These are phyloP conservation scores for Scheffersomyces insectosa DNA, from an alignment of 1,139 yeast genomes.

Conservation along the genomic window DNA sequence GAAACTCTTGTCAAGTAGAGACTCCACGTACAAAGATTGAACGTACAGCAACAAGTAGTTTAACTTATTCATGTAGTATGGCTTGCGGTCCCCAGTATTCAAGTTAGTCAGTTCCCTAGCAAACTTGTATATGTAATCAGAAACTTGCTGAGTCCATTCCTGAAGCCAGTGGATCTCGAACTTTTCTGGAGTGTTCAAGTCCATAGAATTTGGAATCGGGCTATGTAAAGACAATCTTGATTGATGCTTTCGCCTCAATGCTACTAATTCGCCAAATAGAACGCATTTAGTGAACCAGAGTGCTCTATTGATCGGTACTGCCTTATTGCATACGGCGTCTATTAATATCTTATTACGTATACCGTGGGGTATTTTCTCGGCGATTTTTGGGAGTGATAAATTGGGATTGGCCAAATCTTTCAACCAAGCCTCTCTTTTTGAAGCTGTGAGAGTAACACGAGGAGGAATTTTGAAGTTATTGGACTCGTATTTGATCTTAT, in stretches of 20 bases:
- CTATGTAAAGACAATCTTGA: constrained; percentile 10
- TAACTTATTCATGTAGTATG: constrained; percentile 53
- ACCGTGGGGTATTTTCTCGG: constrained; percentile 91
- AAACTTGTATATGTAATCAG: constrained; percentile 57
- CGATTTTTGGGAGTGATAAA: constrained; percentile 64
- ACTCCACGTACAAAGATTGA: constrained; percentile 67
- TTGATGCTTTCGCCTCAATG: constrained; percentile 54
- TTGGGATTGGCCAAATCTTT: constrained; percentile 69
- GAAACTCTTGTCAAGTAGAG: constrained; percentile 59
- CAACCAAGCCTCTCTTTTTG: constrained; percentile 82
- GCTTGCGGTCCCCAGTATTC: constrained; percentile 30
- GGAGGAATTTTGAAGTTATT: constrained; percentile 74
- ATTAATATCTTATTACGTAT: constrained; percentile 69
- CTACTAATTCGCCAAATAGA: constrained; percentile 75
- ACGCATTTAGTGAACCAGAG: constrained; percentile 90
- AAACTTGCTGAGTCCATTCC: constrained; percentile 86
- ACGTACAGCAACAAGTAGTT: constrained; percentile 60
- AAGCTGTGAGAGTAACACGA: constrained; percentile 84
- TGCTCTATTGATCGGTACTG: constrained; percentile 75
- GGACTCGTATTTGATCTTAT: constrained; percentile 56
- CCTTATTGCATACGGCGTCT: constrained; percentile 67
- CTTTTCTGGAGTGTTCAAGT: constrained; percentile 18
- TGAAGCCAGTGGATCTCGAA: constrained; percentile 67
- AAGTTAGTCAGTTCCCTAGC: constrained; percentile 39
- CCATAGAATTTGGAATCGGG: constrained; percentile 8